A percentile compares a stretch with the other conserved stretches of the same genome.
These are phyloP conservation scores for Castanospermum australe DNA, from an alignment of 306 rosid species.

Conservation along the genomic window DNA sequence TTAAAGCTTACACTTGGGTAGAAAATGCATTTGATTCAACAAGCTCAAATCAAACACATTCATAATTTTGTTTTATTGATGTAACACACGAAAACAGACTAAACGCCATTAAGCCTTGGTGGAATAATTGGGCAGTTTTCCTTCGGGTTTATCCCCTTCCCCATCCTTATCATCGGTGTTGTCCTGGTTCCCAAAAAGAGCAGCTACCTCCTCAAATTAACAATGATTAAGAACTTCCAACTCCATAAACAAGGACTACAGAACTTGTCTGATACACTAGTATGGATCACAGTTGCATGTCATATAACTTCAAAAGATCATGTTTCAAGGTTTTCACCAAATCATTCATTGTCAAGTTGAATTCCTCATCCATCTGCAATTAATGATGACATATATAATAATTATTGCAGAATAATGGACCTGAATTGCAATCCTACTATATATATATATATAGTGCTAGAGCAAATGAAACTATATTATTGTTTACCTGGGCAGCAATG, in stretches of 20 bases:
- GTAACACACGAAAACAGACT: not conserved
- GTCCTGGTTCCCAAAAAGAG: not conserved
- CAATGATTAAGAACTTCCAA: not conserved
- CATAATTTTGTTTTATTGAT: not conserved
- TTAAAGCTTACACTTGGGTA: not conserved
- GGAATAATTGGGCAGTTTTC: too few relatives aligned
- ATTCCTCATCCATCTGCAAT: slow-evolving; percentile 15
- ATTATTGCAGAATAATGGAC: not conserved
- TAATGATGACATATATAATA: not conserved
- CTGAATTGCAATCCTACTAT: not conserved
- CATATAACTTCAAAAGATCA: not conserved
- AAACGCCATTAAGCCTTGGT: not conserved
- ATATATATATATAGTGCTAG: too few relatives aligned
- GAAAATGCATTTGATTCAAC: not conserved
- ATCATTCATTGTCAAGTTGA: slow-evolving; percentile 7
- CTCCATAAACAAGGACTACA: not conserved
- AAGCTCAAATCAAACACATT: not conserved
- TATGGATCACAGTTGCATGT: not conserved
- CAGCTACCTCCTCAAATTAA: not conserved
- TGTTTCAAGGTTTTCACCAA: slow-evolving; percentile 9
- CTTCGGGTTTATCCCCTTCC: too few relatives aligned
- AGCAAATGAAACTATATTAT: not conserved
- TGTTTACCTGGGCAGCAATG: not conserved
- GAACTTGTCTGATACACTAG: not conserved
- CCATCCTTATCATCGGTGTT: not conserved